Base-by-base conservation (phyloP, 1,139 yeast genomes). In the Nadsonia commutata region DNA sequence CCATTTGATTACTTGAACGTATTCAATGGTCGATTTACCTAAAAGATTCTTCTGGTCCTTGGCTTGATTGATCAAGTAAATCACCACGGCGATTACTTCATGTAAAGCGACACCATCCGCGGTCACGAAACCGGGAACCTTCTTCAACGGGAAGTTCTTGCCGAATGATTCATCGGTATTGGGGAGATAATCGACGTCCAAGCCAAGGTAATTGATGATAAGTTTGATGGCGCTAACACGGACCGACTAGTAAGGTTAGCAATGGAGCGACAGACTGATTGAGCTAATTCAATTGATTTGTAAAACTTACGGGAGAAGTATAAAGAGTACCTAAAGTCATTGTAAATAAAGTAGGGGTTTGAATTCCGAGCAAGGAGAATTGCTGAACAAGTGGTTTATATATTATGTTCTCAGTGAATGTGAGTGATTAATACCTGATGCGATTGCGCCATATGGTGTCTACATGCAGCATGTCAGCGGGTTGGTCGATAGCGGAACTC, bases 1-100 rank as follows among this genome's bases (percentile, higher is more conserved):
- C 94, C 94, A 88, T 65, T 71, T 76, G 56, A 86, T 63, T 56
- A 86, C 70, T 58, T 71, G 70, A 52, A 88, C 85, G 62, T 78
- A 72, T 56, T 82, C 20, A n/a, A 38, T 82, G 52, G 72, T 67
- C 61, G 40, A 37, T 19, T 42, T 33, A 17, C 39, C 44, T 7
- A 42, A 36, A 2, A 22, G 38, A 21, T 31, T 33, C 18, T 39
- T 18, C 18, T 41, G 41, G 21, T 42, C 44, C 23, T 38, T 19
- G 23, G 39, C 44, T 19, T 38, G 36, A 17, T 23, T 42, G 31
- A 42, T 40, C 36, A 42, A 55, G 60, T 72, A 70, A 51, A 64
- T 55, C 53, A 62, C 61, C 58, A 88, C 70, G 49, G 97, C 95
- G 59, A 83, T 71, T 51, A 72, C 70, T 73, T 88, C 96, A 56